Conservation (phyloP, 495 filamentous ascomycete genomes). For the Xylaria venustula region DNA sequence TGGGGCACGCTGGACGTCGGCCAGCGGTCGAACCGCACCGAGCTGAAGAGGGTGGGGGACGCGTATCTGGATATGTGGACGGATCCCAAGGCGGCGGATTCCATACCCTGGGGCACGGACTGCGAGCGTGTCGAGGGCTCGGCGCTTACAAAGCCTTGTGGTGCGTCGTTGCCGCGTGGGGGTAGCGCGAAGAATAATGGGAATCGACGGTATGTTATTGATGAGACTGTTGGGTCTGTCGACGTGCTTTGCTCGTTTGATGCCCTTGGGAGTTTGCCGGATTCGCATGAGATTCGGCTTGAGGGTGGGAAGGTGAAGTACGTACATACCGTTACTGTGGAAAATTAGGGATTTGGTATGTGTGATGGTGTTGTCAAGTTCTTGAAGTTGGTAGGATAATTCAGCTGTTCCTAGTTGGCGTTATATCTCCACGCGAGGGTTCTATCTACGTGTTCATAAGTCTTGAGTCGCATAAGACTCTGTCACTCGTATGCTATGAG, state of each 20-base stretch:
- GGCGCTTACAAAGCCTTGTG: constrained; percentile 38
- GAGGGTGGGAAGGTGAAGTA: constrained; percentile 47
- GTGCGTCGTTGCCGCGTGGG: constrained; percentile 35
- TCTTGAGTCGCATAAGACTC: no score
- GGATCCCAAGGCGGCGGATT: constrained; percentile 40
- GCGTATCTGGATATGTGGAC: constrained; percentile 53
- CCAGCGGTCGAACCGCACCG: constrained; percentile 30
- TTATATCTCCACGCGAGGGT: not conserved
- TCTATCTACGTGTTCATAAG: no score
- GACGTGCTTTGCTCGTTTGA: constrained; percentile 50
- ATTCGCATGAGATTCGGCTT: constrained; percentile 48
- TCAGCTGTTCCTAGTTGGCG: no score
- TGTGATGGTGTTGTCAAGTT: no score
- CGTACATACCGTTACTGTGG: constrained; percentile 40
- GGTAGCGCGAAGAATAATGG: constrained; percentile 39
- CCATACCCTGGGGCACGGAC: constrained; percentile 46
- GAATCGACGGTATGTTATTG: constrained; percentile 50
- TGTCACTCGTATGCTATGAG: no score
- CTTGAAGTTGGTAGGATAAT: no score
- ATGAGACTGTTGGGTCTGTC: constrained; percentile 45
- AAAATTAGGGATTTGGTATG: not conserved
- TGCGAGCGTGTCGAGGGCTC: constrained; percentile 49
- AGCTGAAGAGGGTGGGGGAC: constrained; percentile 44
- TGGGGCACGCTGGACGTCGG: constrained; percentile 34
- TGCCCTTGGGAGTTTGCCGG: constrained; percentile 41